phyloP scores from a whole-genome alignment of 345 rosid genomes.

The Dipteronia dyeriana region DNA sequence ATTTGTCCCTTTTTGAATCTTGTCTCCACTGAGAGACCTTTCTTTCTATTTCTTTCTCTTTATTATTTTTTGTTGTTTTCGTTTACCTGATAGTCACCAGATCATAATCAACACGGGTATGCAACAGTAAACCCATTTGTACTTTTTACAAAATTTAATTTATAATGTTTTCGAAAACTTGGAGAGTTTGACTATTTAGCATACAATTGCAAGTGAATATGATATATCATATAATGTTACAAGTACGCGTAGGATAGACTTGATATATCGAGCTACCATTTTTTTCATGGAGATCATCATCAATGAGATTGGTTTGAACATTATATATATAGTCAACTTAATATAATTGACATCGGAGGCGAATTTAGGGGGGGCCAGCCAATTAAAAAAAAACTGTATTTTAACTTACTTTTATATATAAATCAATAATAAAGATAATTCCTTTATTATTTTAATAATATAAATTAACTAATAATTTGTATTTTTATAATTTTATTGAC shows the following conservation, averaged over 20 bases:
- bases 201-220: not conserved
- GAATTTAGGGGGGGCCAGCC: no score
- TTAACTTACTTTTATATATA: no score
- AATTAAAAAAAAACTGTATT: no score
- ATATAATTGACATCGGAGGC: no score
- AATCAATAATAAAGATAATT: no score
- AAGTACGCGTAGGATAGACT: constrained; percentile 25
- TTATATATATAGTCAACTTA: no score
- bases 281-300: not conserved
- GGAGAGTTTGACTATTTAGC: not conserved
- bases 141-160: not conserved
- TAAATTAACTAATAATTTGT: no score
- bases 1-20: not conserved
- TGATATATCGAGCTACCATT: constrained; percentile 2
- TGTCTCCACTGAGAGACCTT: not conserved
- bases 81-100: constrained; percentile 7
- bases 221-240: not conserved
- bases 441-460: no score
- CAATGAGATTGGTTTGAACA: not conserved
- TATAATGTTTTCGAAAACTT: not conserved
- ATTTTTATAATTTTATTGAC: no score
- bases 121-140: constrained; percentile 8
- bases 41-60: not conserved
- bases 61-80: not conserved
- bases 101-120: not conserved